A percentile compares a stretch with the other conserved stretches of the same genome.
Conservation (phyloP, 306 rosid genomes). For the Ziziphus jujuba region DNA sequence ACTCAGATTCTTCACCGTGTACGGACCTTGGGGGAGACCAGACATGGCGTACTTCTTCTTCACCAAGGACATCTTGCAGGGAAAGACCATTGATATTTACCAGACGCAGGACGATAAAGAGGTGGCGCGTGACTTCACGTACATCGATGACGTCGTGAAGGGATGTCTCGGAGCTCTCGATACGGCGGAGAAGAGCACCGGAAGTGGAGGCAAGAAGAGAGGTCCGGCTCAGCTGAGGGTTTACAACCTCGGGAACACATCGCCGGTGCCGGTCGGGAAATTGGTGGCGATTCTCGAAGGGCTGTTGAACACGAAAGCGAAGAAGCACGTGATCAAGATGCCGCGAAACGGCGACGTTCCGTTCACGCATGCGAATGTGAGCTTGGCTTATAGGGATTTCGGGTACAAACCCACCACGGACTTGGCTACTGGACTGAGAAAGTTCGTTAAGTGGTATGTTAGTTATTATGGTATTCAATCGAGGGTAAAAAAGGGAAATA, state of each 20-base stretch:
- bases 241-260: constrained; percentile 79
- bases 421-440: constrained; percentile 66
- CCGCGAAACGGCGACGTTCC: constrained; percentile 93
- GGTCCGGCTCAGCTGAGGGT: constrained; percentile 67
- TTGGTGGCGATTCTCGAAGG: constrained; percentile 62
- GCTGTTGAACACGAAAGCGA: constrained; percentile 53
- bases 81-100: constrained; percentile 64
- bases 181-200: constrained; percentile 77
- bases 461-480: constrained; percentile 72
- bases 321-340: constrained; percentile 75
- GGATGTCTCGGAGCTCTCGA: constrained; percentile 77
- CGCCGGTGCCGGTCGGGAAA: constrained; percentile 85
- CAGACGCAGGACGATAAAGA: constrained; percentile 65
- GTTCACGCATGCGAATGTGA: constrained; percentile 84
- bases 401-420: constrained; percentile 77
- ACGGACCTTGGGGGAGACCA: constrained; percentile 89
- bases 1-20: constrained; percentile 81
- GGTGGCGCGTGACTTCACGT: constrained; percentile 98
- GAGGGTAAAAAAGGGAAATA: constrained; percentile 59
- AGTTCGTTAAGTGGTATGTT: constrained; percentile 88
- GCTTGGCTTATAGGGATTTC: constrained; percentile 61
- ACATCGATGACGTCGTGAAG: constrained; percentile 76
- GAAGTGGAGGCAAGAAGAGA: constrained; percentile 74
- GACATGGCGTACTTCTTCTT: constrained; percentile 97
- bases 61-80: constrained; percentile 76